These are phyloP conservation scores for Petunia axillaris DNA, from an alignment of 257 asterid genomes.

Conservation along the genomic window DNA sequence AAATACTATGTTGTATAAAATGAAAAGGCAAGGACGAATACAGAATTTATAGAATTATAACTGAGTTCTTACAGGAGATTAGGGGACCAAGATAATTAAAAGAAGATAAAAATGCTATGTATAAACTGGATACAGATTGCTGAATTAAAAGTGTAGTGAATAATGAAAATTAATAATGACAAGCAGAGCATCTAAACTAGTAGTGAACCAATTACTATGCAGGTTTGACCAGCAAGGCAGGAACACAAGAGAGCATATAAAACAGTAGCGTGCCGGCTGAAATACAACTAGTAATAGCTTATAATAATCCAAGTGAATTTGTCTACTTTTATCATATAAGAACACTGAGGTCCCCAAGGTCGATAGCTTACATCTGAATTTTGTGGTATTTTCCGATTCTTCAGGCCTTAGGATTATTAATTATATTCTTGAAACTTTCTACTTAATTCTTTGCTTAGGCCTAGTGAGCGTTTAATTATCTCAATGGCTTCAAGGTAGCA, in stretches of 20 bases:
- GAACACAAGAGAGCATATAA: neutral
- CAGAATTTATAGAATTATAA: neutral
- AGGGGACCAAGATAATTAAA: neutral
- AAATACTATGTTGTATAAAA: neutral
- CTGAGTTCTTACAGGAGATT: neutral
- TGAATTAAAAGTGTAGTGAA: neutral
- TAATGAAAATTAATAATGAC: neutral
- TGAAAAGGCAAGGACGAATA: neutral
- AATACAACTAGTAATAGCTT: neutral
- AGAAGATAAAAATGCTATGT: neutral
- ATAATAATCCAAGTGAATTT: neutral
- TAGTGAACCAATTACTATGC: neutral
- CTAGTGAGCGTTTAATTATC: neutral
- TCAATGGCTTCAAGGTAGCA: slow-evolving; percentile 9
- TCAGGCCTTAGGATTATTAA: neutral
- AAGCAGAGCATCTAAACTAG: neutral
- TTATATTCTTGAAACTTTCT: neutral
- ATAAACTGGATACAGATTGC: neutral
- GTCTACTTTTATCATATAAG: neutral
- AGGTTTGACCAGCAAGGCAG: neutral
- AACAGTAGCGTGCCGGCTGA: neutral
- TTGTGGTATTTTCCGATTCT: neutral
- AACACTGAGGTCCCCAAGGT: neutral
- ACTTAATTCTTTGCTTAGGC: neutral
- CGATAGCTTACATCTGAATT: neutral